Base-by-base conservation (phyloP, 805 yeast species). In the Gaillardinia entomophila region DNA sequence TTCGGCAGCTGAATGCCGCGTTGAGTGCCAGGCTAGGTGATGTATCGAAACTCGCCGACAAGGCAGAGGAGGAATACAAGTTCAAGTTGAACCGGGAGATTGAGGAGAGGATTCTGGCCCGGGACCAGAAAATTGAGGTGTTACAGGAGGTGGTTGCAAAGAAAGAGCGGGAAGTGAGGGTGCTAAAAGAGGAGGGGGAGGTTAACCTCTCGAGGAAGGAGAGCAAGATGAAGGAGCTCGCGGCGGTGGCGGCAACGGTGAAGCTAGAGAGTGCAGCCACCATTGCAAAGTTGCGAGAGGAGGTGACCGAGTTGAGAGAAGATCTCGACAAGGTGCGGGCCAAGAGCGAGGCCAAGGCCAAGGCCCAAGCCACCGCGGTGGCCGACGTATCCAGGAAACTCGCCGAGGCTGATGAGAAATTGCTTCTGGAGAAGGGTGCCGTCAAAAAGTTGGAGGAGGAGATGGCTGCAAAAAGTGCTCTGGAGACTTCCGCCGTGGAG, bases 81-180 rank as follows among this genome's bases (percentile, higher is more conserved):
- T 48, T 46, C 42, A 50, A 52, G 29, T 43, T 56, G 36, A 55
- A 51, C 34, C 24, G 36, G 22, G 49, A 51, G 25, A 35, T 56
- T 28, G 59, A 57, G 25, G 38, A 33, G 19, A 27, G 48, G 25
- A 38, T 45, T 4, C 50, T 48, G 6, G 43, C 40, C 14, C 51
- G 50, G 32, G 61, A 56, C 36, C 35, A 27, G n/a, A 13, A 24
- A 20, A 26, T 28, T 15, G 28, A 20, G 24, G 26, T 6, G 14
- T 24, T 24, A 12, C 15, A 12, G 16, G 17, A 25, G 16, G 7
- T 6, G 27, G 7, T 16, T 6, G 7, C 13, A 12, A 12, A 8
- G 12, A 23, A 23, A n/a, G 25, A 6, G 22, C 22, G 10, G 6
- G 6, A 19, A 19, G 22, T 19, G 22, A 19, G n/a, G 5, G 24